These are phyloP conservation scores for Aspergillus egyptiacus DNA, from an alignment of 495 filamentous ascomycete species.

Conservation along the genomic window DNA sequence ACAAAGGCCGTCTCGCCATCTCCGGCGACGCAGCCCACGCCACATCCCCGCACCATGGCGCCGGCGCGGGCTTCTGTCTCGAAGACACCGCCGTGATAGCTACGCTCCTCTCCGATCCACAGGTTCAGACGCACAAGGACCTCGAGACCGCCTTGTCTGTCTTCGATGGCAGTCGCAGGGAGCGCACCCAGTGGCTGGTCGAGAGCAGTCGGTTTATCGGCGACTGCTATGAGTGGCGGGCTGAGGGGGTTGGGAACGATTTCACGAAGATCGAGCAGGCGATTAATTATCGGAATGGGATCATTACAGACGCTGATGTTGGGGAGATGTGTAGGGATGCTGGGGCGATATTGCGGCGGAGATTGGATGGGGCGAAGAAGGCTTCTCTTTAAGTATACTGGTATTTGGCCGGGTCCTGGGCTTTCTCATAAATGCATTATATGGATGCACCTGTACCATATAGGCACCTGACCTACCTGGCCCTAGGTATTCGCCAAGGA, in stretches of 20 bases:
- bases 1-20: constrained; percentile 35
- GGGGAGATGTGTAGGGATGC: constrained; percentile 17
- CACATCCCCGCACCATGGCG: constrained; percentile 44
- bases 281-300: constrained; percentile 22
- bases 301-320: constrained; percentile 22
- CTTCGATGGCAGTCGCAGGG: constrained; percentile 19
- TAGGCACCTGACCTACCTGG: no score
- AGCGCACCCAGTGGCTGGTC: constrained; percentile 31
- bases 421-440: no score
- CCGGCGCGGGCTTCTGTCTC: constrained; percentile 52
- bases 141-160: constrained; percentile 15
- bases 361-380: constrained; percentile 3
- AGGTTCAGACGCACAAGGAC: constrained; percentile 14
- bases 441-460: not conserved
- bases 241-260: constrained; percentile 16
- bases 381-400: constrained; percentile 5
- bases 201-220: constrained; percentile 29
- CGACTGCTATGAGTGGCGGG: constrained; percentile 26
- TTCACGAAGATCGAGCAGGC: constrained; percentile 24
- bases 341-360: constrained; percentile 4
- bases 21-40: constrained; percentile 50
- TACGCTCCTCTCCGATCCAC: constrained; percentile 25
- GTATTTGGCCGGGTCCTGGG: no score
- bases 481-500: no score
- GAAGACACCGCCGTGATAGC: constrained; percentile 49